phyloP scores from a whole-genome alignment of 1,284 basidiomycete genomes.

The Pseudozyma hubeiensis region DNA sequence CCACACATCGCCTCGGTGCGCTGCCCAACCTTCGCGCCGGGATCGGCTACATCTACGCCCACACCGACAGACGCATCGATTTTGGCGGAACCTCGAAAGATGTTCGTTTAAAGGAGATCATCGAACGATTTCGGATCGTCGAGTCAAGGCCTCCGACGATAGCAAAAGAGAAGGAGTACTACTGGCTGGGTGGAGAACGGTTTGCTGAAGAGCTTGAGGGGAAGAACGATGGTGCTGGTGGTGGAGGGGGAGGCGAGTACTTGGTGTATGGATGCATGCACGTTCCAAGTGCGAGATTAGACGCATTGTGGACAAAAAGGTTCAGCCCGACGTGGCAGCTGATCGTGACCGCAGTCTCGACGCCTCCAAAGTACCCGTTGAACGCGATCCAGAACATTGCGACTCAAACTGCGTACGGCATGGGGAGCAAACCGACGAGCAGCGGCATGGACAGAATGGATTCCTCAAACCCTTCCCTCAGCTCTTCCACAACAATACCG shows the following conservation, averaged over 20 bases:
- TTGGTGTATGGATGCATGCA: constrained; percentile 92
- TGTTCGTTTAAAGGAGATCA: constrained; percentile 85
- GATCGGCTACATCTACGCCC: constrained; percentile 88
- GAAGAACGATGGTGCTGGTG: neutral
- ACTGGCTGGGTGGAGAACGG: constrained; percentile 29
- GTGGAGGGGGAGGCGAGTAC: constrained; percentile 74
- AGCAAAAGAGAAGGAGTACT: constrained; percentile 73
- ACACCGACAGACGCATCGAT: constrained; percentile 70
- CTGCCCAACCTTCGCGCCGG: constrained; percentile 91
- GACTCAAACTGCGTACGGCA: constrained; percentile 4
- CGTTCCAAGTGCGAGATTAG: constrained; percentile 85
- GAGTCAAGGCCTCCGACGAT: constrained; percentile 79
- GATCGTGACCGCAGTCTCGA: constrained; percentile 64
- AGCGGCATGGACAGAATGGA: constrained; percentile 14
- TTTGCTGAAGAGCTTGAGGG: neutral
- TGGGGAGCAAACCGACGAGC: neutral
- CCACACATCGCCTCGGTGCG: constrained; percentile 89
- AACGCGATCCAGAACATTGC: constrained; percentile 26
- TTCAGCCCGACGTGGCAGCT: constrained; percentile 72
- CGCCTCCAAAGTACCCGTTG: constrained; percentile 57
- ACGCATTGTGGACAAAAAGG: constrained; percentile 87
- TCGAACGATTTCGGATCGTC: constrained; percentile 78
- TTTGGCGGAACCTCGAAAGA: constrained; percentile 64
- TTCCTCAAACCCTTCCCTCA: constrained; percentile 7
- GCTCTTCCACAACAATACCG: constrained; percentile 1